Evolutionary conservation across 768 basidiomycete species (phyloP).

Genomic region (Mrakia blollopis): DNA sequence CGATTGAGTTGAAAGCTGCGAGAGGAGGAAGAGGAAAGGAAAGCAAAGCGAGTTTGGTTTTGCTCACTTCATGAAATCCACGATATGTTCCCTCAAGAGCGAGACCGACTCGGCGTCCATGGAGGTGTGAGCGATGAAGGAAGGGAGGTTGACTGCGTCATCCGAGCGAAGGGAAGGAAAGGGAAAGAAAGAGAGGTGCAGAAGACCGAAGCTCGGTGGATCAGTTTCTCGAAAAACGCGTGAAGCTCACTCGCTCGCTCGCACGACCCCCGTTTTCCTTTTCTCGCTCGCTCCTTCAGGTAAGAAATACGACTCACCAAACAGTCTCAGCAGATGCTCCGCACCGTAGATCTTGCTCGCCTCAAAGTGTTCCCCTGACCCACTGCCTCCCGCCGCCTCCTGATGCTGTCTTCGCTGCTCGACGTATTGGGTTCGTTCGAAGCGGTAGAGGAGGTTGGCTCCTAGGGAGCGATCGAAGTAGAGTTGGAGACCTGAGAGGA

Average conservation of each 20-base stretch:
- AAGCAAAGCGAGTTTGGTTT: background rate
- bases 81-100: conserved; percentile 80
- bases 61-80: conserved; percentile 76
- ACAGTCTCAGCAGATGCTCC: conserved; percentile 84
- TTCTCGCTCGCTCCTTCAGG: no score
- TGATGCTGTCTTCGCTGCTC: conserved; percentile 67
- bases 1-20: no score
- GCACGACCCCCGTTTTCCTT: no score
- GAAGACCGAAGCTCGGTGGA: background rate
- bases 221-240: no score
- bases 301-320: conserved; percentile 58
- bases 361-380: conserved; percentile 67
- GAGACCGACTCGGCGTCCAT: conserved; percentile 82
- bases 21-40: background rate
- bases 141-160: conserved; percentile 73
- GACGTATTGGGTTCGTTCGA: conserved; percentile 89
- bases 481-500: conserved; percentile 73
- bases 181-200: background rate
- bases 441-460: conserved; percentile 84
- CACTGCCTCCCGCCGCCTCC: conserved; percentile 58
- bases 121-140: conserved; percentile 81
- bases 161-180: conserved; percentile 4
- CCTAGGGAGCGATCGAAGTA: conserved; percentile 89
- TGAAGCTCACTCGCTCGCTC: no score
- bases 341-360: conserved; percentile 91